Evolutionary conservation across 2,329 filamentous ascomycete species (phyloP), one percentile per base, ranked within the genome.

Genomic region (Neofusicoccum kwambonambiense): DNA sequence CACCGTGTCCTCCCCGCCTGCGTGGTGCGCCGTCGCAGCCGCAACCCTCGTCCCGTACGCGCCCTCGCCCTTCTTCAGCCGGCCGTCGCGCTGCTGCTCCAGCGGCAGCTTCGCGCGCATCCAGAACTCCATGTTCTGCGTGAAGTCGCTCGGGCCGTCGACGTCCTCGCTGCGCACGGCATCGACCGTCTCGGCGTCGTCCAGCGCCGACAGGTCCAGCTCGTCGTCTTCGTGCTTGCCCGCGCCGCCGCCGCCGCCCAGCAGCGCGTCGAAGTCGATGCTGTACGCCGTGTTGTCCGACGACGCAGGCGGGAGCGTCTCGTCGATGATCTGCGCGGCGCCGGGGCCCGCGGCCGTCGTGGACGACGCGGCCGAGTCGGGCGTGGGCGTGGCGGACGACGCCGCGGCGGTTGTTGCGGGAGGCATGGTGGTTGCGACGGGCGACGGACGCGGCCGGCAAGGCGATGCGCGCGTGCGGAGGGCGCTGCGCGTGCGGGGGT

Each of bases 121-220:
- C 75, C 76, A 79, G 67, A 75, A 78, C 39, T 77, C 77, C 75
- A 79, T 76, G 68, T 79, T 79, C 72, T 76, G 74, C 6, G 77
- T 79, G 66, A 79, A 79, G 68, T 79, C 77, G 56, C 76, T 76
- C 2, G 77, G 77, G 6, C 77, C 77, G 49, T 77, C 77, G 31
- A 79, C 75, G 13, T 79, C 77, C 67, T 76, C 77, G 44, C 73
- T 78, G 12, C 75, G 69, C 17, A 79, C 72, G 11, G 71, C 71
- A 56, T 79, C 77, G n/a, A 77, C 66, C 13, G 73, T 70, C 22
- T 72, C 69, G 64, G 71, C 68, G 35, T 71, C 69, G 37, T 71
- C 69, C 8, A 71, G 69, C 8, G 74, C 71, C 49, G 76, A 63
- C 19, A 73, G 74, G 2, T 72, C 72, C 5, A 31, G 27, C 1